Conservation (phyloP, 2,329 filamentous ascomycete genomes). For the Didymella exigua region DNA sequence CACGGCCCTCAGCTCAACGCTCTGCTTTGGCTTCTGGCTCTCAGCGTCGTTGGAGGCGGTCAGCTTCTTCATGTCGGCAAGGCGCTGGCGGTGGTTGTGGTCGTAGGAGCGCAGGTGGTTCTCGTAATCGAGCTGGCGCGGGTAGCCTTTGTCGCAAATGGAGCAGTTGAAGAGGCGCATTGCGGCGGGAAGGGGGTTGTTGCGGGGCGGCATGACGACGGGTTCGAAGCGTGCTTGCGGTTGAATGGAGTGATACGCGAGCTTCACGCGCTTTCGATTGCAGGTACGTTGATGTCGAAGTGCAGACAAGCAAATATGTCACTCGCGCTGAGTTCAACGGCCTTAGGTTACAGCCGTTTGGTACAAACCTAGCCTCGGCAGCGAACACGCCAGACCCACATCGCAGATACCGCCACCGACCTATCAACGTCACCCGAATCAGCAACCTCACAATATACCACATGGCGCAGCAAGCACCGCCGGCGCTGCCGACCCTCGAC, state of each 20-base stretch:
- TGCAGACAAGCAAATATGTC: neutral
- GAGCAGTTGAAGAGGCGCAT: constrained; percentile 55
- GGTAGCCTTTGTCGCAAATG: constrained; percentile 90
- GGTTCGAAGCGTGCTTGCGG: too few relatives aligned
- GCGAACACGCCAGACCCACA: constrained; percentile 5
- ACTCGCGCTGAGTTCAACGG: neutral
- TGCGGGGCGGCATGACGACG: constrained; percentile 47
- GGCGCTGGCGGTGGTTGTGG: constrained; percentile 76
- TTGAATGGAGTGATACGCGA: too few relatives aligned
- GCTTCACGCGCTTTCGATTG: too few relatives aligned
- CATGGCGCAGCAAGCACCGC: constrained; percentile 10
- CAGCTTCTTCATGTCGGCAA: constrained; percentile 83
- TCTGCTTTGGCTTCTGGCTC: constrained; percentile 25
- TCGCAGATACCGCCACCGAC: constrained; percentile 17
- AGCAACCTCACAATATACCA: constrained; percentile 22
- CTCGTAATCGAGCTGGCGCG: constrained; percentile 94
- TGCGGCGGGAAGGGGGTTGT: constrained; percentile 52
- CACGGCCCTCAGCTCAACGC: constrained; percentile 34
- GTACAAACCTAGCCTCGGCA: neutral
- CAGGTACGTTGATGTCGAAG: neutral
- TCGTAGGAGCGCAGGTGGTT: constrained; percentile 93
- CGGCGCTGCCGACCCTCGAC: constrained; percentile 3
- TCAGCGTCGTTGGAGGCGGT: constrained; percentile 38
- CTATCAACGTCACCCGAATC: constrained; percentile 43
- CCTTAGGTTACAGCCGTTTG: neutral